A percentile compares a stretch with the other conserved stretches of the same genome.
Conservation (phyloP, 2,329 filamentous ascomycete genomes). For the Sphaerulina musiva region DNA sequence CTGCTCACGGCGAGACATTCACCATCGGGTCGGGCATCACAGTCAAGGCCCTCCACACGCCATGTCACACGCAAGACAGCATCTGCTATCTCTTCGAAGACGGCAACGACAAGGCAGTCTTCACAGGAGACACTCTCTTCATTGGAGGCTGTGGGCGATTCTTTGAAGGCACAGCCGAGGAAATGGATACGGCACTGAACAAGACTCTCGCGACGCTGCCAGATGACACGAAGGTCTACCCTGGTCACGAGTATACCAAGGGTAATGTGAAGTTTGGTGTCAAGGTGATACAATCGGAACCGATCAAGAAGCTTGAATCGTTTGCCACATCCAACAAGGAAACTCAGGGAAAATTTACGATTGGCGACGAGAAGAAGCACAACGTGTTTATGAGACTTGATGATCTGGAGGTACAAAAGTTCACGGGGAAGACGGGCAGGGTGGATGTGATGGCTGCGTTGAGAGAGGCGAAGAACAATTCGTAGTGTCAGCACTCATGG, state of each 20-base stretch:
- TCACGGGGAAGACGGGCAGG: constrained; percentile 71
- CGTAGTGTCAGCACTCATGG: constrained; percentile 18
- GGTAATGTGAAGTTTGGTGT: constrained; percentile 83
- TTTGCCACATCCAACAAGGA: constrained; percentile 76
- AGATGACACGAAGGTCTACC: constrained; percentile 86
- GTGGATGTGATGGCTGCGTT: constrained; percentile 79
- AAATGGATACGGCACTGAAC: constrained; percentile 94
- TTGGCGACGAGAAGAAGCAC: constrained; percentile 94
- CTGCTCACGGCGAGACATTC: constrained; percentile 68
- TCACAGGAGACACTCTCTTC: constrained; percentile 94
- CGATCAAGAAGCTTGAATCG: constrained; percentile 67
- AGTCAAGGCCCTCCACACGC: constrained; percentile 85
- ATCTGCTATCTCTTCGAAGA: constrained; percentile 94
- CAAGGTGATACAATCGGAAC: constrained; percentile 65
- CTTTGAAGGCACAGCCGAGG: constrained; percentile 80
- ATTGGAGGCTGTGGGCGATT: constrained; percentile 92
- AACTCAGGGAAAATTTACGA: constrained; percentile 93
- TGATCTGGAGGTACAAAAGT: constrained; percentile 77
- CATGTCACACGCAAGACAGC: constrained; percentile 96
- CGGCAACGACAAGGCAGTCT: constrained; percentile 68
- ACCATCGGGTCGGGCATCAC: constrained; percentile 72
- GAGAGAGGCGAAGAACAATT: constrained; percentile 78
- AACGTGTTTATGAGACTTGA: constrained; percentile 94
- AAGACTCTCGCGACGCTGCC: constrained; percentile 72
- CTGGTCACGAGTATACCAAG: constrained; percentile 98